Evolutionary conservation across 1,284 basidiomycete species (phyloP), one percentile per base, ranked within the genome.

Genomic region (Heterobasidion annosum): DNA sequence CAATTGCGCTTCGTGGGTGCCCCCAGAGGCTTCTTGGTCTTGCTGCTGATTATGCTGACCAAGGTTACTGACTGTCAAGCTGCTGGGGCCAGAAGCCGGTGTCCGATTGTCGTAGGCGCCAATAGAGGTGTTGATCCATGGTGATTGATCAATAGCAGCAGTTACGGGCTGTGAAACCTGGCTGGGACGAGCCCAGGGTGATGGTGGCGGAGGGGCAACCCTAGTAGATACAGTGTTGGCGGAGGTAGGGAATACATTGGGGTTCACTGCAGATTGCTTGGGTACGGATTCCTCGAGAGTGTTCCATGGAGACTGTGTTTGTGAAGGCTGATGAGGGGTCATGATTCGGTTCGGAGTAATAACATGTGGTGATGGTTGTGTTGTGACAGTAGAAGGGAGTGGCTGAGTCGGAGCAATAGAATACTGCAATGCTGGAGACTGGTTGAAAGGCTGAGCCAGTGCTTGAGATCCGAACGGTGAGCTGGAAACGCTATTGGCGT

Each of bases 1-100:
- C 25, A 15, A 48, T 33, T 44, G 47, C n/a, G 43, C 44, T 4
- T 50, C 34, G 15, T 51, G 57, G 13, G 25, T 5, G 5, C 25
- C 25, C 25, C 25, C 25, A 25, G n/a, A 16, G 10, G 55, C 42
- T 16, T 64, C 58, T 44, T 65, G 65, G 44, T 67, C 66, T 54
- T 74, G 73, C 53, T 77, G 71, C 60, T 75, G 74, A 59, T 79
- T 79, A 62, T 81, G 80, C 55, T 82, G 78, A n/a, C 73, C 79
- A 18, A 83, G 67, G 58, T 82, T 82, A 52, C 73, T 77, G 50
- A 77, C 70, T 0, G 82, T 79, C 19, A 83, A 68, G 56, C 76
- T 78, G 56, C 73, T 75, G 8, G 76, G 67, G 34, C 70, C 71
- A 53, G 73, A 65, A 43, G 69, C 68, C 52, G 73, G 68, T 48